Conservation (phyloP, 2,329 filamentous ascomycete species). For the Cordyceps militaris region DNA sequence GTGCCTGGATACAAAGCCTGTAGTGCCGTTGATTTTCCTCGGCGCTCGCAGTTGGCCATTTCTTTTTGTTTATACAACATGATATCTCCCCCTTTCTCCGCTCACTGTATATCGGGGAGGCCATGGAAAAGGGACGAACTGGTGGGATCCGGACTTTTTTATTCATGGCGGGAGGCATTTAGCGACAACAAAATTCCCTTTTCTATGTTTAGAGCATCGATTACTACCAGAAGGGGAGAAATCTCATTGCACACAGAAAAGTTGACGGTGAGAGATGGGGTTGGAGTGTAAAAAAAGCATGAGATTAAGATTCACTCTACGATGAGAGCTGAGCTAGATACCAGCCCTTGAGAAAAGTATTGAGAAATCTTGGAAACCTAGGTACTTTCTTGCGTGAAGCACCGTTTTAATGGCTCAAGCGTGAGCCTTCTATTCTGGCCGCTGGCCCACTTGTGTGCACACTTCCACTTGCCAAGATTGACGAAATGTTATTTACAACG, state of each 20-base stretch:
- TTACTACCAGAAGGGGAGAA: background rate
- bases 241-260: background rate
- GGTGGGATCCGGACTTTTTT: background rate
- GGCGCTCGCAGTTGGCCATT: background rate
- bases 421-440: background rate
- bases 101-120: background rate
- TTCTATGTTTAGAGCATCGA: constrained; percentile 2
- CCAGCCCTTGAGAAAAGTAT: no score
- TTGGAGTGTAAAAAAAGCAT: background rate
- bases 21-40: background rate
- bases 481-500: no score
- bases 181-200: constrained; percentile 1
- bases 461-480: background rate
- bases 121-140: background rate
- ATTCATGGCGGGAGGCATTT: constrained; percentile 7
- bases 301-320: background rate
- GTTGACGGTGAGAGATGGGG: background rate
- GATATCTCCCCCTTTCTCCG: background rate
- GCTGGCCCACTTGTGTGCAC: background rate
- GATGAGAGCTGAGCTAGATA: background rate
- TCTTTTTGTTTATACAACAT: constrained; percentile 2
- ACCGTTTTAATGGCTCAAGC: background rate
- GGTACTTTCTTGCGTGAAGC: background rate
- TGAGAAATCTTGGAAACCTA: background rate
- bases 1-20: background rate